Evolutionary conservation across 139 green algal genomes (phyloP).

Genomic region (Chlamydomonas eustigma): DNA sequence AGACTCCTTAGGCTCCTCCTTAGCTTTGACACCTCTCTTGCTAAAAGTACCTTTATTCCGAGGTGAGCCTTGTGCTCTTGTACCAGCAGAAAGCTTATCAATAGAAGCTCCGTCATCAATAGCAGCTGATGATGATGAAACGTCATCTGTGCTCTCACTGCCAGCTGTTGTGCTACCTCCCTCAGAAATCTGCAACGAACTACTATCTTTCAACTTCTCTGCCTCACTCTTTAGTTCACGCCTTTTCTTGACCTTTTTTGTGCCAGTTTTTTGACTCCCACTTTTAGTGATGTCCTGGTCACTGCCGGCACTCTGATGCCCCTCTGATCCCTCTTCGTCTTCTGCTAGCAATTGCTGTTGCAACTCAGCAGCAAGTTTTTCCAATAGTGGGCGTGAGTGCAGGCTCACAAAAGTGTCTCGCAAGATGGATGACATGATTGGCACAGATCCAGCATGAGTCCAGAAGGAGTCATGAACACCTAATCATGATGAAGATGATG

Average conservation of each 20-base stretch:
- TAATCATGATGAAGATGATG: conserved; percentile 21
- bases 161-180: too few relatives aligned
- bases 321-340: background rate
- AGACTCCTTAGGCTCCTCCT: too few relatives aligned
- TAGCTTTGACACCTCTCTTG: too few relatives aligned
- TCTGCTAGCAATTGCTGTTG: conserved; percentile 12
- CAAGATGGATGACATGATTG: conserved; percentile 75
- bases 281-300: background rate
- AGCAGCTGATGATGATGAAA: background rate
- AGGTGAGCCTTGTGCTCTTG: too few relatives aligned
- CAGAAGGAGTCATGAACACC: conserved; percentile 98
- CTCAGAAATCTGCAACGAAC: background rate
- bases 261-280: background rate
- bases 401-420: conserved; percentile 85
- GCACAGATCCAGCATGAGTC: conserved; percentile 86
- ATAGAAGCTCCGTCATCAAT: conserved; percentile 17
- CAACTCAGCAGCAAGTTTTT: conserved; percentile 65
- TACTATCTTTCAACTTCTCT: background rate
- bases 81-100: conserved; percentile 57
- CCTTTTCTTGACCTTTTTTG: background rate
- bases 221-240: background rate
- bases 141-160: too few relatives aligned
- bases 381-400: conserved; percentile 77
- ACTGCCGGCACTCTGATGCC: background rate
- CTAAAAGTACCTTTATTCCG: too few relatives aligned